phyloP scores from a whole-genome alignment of 441 rosid species.

The Adansonia rubrostipa region DNA sequence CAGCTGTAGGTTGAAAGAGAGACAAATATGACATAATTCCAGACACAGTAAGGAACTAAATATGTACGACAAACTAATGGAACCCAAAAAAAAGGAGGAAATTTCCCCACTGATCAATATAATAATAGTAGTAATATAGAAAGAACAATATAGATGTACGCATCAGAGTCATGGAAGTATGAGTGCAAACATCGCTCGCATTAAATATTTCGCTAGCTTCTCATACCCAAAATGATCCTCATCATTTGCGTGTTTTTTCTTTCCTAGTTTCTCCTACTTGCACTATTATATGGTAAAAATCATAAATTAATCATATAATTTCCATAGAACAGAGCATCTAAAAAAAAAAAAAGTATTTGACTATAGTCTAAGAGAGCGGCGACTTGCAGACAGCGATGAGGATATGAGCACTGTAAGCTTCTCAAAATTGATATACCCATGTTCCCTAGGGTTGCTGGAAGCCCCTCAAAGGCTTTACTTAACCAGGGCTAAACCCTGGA shows the following conservation, averaged over 20 bases:
- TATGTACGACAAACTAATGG: too few relatives aligned
- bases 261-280: neutral
- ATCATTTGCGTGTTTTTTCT: constrained; percentile 33
- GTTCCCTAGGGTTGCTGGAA: constrained; percentile 22
- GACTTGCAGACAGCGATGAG: neutral
- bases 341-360: neutral
- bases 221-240: constrained; percentile 33
- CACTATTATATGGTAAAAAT: neutral
- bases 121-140: too few relatives aligned
- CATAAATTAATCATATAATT: neutral
- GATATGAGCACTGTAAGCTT: neutral
- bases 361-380: neutral
- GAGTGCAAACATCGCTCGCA: constrained; percentile 35
- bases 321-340: neutral
- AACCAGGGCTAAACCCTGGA: constrained; percentile 12
- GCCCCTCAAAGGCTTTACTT: neutral
- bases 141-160: neutral
- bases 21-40: neutral
- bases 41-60: neutral
- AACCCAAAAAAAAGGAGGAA: neutral
- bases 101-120: too few relatives aligned
- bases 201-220: constrained; percentile 32
- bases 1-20: neutral
- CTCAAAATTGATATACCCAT: neutral
- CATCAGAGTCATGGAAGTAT: constrained; percentile 55